Evolutionary conservation across 179 eudicot species (phyloP).

Genomic region (Gypsophila paniculata): DNA sequence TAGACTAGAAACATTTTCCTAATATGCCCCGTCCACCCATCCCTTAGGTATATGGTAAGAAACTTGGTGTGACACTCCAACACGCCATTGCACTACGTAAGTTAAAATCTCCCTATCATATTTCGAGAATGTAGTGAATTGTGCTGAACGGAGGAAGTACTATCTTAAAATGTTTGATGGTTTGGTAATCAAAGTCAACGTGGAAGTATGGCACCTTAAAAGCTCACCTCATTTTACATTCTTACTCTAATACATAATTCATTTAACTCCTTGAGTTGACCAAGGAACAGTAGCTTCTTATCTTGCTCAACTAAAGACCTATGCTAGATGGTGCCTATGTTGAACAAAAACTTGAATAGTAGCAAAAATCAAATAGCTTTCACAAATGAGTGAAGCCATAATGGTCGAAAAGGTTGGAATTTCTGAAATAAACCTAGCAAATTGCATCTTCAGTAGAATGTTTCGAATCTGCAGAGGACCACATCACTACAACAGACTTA

Average conservation of each 20-base stretch:
- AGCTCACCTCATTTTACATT: not conserved
- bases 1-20: not conserved
- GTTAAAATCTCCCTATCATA: no score
- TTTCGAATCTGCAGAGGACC: not conserved
- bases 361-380: not conserved
- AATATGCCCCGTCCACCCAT: not conserved
- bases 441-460: conserved; percentile 1
- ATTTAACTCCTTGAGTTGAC: no score
- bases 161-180: not conserved
- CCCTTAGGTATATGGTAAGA: not conserved
- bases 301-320: not conserved
- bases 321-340: not conserved
- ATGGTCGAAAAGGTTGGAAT: not conserved
- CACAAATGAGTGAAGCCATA: not conserved
- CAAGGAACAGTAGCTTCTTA: not conserved
- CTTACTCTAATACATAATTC: no score
- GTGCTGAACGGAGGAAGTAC: not conserved
- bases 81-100: no score
- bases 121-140: no score
- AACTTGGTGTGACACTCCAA: not conserved
- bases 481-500: conserved; percentile 3
- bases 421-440: not conserved
- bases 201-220: not conserved
- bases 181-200: not conserved
- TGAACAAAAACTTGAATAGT: not conserved